These are phyloP conservation scores for Cajanus cajan DNA, from an alignment of 306 rosid genomes.

Conservation along the genomic window DNA sequence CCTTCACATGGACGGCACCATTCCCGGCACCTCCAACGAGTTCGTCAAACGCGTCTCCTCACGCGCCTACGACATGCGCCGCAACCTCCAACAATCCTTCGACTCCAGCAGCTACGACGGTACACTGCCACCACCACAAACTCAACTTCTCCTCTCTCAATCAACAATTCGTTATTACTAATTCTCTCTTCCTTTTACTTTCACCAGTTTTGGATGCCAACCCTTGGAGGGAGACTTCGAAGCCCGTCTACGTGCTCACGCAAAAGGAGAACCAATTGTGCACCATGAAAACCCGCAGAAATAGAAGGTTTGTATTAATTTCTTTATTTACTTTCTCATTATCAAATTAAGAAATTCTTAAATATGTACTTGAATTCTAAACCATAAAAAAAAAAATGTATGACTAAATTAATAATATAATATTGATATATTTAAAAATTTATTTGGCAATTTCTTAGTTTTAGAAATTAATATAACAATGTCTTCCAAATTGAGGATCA, in stretches of 20 bases:
- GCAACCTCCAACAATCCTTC: conserved; percentile 77
- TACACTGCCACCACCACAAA: neutral
- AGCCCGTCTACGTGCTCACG: conserved; percentile 90
- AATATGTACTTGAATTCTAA: no score
- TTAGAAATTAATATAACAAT: no score
- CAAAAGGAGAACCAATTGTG: conserved; percentile 86
- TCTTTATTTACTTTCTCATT: no score
- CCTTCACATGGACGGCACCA: conserved; percentile 72
- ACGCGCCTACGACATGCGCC: conserved; percentile 92
- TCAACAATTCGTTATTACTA: no score
- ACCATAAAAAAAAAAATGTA: no score
- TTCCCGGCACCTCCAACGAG: conserved; percentile 78
- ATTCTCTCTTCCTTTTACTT: neutral
- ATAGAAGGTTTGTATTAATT: conserved; percentile 56
- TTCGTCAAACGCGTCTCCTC: conserved; percentile 84
- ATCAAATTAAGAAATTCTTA: no score
- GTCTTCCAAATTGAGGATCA: no score
- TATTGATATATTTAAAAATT: no score
- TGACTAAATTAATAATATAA: no score
- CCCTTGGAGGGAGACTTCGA: conserved; percentile 90
- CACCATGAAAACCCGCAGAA: conserved; percentile 97
- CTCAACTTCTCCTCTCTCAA: neutral
- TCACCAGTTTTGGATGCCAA: conserved; percentile 80
- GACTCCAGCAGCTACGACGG: conserved; percentile 96
- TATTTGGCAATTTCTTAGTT: no score